phyloP scores from a whole-genome alignment of 495 filamentous ascomycete species.

The Astrothelium subdiscretum region DNA sequence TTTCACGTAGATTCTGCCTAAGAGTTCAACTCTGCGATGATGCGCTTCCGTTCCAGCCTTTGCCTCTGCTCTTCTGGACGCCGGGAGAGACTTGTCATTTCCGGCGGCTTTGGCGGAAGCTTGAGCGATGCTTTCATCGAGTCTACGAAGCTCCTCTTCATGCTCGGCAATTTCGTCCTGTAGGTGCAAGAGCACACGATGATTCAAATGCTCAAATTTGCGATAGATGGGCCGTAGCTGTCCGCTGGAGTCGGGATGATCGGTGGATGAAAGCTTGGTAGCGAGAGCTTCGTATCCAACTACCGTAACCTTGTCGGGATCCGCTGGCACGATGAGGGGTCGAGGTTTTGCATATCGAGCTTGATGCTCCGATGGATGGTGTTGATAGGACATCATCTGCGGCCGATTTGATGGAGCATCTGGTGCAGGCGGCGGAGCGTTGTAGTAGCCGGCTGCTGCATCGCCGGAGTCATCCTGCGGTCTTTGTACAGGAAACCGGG shows the following conservation, averaged over 20 bases:
- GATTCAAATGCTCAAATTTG: slow-evolving; percentile 73
- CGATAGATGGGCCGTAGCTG: slow-evolving; percentile 55
- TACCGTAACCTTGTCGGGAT: slow-evolving; percentile 37
- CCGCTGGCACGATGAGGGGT: slow-evolving; percentile 12
- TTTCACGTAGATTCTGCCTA: slow-evolving; percentile 62
- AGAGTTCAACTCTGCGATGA: slow-evolving; percentile 56
- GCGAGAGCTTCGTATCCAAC: slow-evolving; percentile 60
- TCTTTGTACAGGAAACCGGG: slow-evolving; percentile 6
- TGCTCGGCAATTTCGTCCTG: slow-evolving; percentile 30
- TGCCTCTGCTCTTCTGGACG: slow-evolving; percentile 56
- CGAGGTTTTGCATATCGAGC: slow-evolving; percentile 22
- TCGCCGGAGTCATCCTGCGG: background rate
- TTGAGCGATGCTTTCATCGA: slow-evolving; percentile 64
- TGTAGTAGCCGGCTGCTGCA: background rate
- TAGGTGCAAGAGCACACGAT: slow-evolving; percentile 72
- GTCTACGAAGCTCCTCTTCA: slow-evolving; percentile 28
- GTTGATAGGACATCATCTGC: background rate
- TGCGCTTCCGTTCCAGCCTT: slow-evolving; percentile 58
- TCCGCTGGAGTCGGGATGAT: background rate
- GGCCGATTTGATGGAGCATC: background rate
- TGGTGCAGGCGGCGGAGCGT: background rate
- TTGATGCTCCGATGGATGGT: slow-evolving; percentile 3
- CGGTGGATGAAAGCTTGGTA: slow-evolving; percentile 40
- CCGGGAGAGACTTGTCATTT: slow-evolving; percentile 30
- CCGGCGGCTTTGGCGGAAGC: slow-evolving; percentile 39